A percentile compares a stretch with the other conserved stretches of the same genome.
Evolutionary conservation across 1,139 yeast genomes (phyloP).

Genomic region (Torulaspora pretoriensis): DNA sequence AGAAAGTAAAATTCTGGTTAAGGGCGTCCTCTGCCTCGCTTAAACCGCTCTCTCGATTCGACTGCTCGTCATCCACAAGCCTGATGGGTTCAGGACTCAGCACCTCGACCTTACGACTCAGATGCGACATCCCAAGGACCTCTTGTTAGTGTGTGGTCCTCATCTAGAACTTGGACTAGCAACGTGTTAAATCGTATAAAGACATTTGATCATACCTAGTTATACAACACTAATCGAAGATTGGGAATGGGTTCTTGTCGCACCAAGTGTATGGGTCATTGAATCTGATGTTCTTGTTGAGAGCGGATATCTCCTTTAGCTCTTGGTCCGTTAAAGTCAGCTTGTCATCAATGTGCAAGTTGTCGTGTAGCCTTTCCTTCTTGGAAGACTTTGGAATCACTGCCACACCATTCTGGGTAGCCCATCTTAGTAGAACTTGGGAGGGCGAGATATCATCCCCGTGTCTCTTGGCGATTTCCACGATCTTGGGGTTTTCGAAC

Average conservation of each 20-base stretch:
- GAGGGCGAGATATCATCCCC: conserved; percentile 45
- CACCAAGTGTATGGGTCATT: conserved; percentile 81
- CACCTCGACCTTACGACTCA: conserved; percentile 16
- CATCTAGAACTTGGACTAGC: not conserved
- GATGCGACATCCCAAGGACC: not conserved
- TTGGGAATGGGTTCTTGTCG: conserved; percentile 34
- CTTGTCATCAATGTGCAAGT: conserved; percentile 50
- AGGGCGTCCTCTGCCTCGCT: not conserved
- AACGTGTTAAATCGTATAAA: conserved; percentile 1
- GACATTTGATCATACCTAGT: conserved; percentile 4
- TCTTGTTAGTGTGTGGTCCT: not conserved
- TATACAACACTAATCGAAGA: conserved; percentile 26
- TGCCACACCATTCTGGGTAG: conserved; percentile 67
- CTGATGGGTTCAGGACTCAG: conserved; percentile 30
- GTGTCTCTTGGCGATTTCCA: conserved; percentile 51
- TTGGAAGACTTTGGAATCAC: conserved; percentile 74
- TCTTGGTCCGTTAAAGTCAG: conserved; percentile 54
- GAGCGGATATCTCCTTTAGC: conserved; percentile 46
- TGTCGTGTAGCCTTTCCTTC: conserved; percentile 54
- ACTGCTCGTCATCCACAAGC: conserved; percentile 20
- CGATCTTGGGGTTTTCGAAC: conserved; percentile 52
- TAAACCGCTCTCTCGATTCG: conserved; percentile 4
- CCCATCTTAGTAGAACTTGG: conserved; percentile 75
- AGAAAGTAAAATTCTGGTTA: conserved; percentile 8
- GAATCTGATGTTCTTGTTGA: conserved; percentile 71